Evolutionary conservation across 2,329 filamentous ascomycete species (phyloP), one percentile per base, ranked within the genome.

Genomic region (Colletotrichum sp.): DNA sequence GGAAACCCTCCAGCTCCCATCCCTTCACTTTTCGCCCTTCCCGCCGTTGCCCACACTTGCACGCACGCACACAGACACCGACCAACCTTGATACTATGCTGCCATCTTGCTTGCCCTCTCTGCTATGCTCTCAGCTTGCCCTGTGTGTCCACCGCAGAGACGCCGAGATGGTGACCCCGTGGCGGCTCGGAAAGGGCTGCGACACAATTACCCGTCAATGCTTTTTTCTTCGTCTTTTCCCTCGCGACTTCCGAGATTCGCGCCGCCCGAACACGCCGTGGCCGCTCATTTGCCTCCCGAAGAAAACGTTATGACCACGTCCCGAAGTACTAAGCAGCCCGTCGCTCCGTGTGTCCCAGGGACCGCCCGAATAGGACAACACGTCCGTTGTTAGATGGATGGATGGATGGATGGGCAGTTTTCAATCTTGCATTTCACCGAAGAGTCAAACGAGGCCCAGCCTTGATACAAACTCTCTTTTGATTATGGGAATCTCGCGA

Each of bases 381-480:
- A 65, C 67, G 21, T 74, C 71, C 71, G 71, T 28, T 32, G 63
- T 68, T 72, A 63, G 55, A 72, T 68, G 64, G 64, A 48, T 68
- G 71, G 36, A 18, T 61, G 48, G 69, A 26, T 48, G 59, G 57
- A 60, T 34, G 59, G 7, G 59, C 18, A 12, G 21, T n/a, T 36
- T 28, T 68, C 52, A 59, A 21, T 57, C 52, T 48, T 26, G 65
- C 43, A 34, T 55, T 68, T 59, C 26, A 43, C 30, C n/a, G 60
- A 52, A 55, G 69, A 72, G 69, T 75, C 72, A 72, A 43, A 68
- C 39, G 63, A 43, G 69, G 63, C 39, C 55, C 69, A 57, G 72
- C 63, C 63, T 34, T 72, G 72, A 68, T 48, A 63, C 72, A 75
- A 72, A 72, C 72, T 75, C 69, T 75, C 69, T 72, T 75, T 59